Evolutionary conservation across 2,329 filamentous ascomycete genomes (phyloP).

Genomic region (Huntiella savannae): DNA sequence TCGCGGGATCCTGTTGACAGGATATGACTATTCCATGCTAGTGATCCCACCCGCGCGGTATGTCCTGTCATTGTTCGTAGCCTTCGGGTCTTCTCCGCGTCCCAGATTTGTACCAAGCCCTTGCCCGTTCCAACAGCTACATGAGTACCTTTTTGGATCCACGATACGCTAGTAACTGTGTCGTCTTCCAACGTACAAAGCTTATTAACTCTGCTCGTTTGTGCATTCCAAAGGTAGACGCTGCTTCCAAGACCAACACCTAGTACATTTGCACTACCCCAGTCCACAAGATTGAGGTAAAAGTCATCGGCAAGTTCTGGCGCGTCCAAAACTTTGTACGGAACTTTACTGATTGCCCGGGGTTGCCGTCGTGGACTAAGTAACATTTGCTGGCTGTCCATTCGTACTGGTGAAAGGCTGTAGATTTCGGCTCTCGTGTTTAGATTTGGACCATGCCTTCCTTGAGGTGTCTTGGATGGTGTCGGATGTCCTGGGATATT

Average conservation of each 20-base stretch:
- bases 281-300: conserved; percentile 92
- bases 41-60: conserved; percentile 73
- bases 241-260: conserved; percentile 83
- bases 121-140: conserved; percentile 89
- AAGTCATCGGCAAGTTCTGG: conserved; percentile 94
- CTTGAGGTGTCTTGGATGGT: conserved; percentile 74
- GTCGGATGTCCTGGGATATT: conserved; percentile 66
- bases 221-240: conserved; percentile 97
- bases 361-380: conserved; percentile 78
- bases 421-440: conserved; percentile 87
- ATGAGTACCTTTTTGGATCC: conserved; percentile 96
- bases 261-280: conserved; percentile 86
- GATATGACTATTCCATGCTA: conserved; percentile 97
- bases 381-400: conserved; percentile 83
- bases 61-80: conserved; percentile 94
- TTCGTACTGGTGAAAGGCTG: conserved; percentile 82
- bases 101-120: conserved; percentile 93
- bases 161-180: conserved; percentile 87
- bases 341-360: conserved; percentile 81
- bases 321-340: conserved; percentile 92
- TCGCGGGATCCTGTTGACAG: conserved; percentile 89
- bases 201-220: conserved; percentile 78
- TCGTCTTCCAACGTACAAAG: conserved; percentile 85
- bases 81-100: conserved; percentile 69
- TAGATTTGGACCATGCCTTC: conserved; percentile 69